Percentiles rank a stretch among this genome's conserved stretches.
Evolutionary conservation across 805 yeast species (phyloP).

Genomic region (Soucietia sequanensis): DNA sequence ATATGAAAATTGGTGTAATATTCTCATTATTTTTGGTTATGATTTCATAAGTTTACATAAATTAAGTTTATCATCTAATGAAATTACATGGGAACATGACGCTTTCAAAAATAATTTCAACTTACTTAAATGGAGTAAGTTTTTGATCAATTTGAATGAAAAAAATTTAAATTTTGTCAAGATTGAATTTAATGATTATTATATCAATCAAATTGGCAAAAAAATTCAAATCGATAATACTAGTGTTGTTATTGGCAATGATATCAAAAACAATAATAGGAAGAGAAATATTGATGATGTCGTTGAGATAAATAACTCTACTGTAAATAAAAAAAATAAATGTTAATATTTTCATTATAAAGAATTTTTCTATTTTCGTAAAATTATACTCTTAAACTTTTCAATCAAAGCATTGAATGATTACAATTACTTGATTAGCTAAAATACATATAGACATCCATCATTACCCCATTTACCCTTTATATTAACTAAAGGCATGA

Average conservation of each 20-base stretch:
- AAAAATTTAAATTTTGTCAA: constrained; percentile 19
- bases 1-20: constrained; percentile 49
- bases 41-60: constrained; percentile 39
- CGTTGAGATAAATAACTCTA: neutral
- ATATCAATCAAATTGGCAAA: constrained; percentile 26
- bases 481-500: constrained; percentile 44
- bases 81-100: constrained; percentile 25
- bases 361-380: neutral
- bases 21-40: constrained; percentile 41
- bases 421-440: too few species aligned
- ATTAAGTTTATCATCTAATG: constrained; percentile 19
- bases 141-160: constrained; percentile 23
- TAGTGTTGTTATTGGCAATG: too few species aligned
- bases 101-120: constrained; percentile 16
- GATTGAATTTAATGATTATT: constrained; percentile 27
- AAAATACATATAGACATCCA: constrained; percentile 63
- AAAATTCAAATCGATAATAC: too few species aligned
- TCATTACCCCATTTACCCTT: constrained; percentile 65
- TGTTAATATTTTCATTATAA: constrained; percentile 1
- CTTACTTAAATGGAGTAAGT: constrained; percentile 27
- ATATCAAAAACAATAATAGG: neutral
- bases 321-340: constrained; percentile 5
- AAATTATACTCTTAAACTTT: too few species aligned
- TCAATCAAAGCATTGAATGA: too few species aligned
- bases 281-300: too few species aligned